Evolutionary conservation across 805 yeast species (phyloP), one percentile per base, ranked within the genome.

Genomic region (Candida namnaoensis): DNA sequence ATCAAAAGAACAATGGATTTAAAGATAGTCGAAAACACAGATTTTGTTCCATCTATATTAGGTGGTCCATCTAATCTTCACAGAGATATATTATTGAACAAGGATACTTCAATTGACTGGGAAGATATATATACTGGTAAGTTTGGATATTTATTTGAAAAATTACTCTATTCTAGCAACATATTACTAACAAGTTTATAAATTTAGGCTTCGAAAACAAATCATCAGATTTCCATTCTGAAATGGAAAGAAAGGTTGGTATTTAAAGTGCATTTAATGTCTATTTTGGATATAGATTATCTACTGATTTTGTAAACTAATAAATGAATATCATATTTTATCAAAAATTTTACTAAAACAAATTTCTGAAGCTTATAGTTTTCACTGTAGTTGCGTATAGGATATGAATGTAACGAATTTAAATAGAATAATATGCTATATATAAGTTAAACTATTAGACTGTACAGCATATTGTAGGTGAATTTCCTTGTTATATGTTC

Each of bases 1-100:
- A 83, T 91, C 61, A 82, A 82, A 57, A 74, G 97, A 56, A 78
- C 81, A 30, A 88, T 93, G 96, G 99, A 93, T 54, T 66, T 86
- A 56, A 69, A 77, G 43, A 73, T 91, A 25, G 82, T 91, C 4
- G 76, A 78, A 37, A 68, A 71, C 38, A 76, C 85, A 12, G 88
- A 84, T 44, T 80, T 79, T 60, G 78, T 71, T 46, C 96, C 96
- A 7, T 56, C 64, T 30, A 60, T 71, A 5, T 62, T 80, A 11
- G 88, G 88, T 12, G 82, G 79, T 7, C 52, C 76, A 7, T 65
- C 72, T 37, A 68, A 74, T 44, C 44, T 87, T 45, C 95, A 87
- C 56, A 73, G 70, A 45, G 96, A 90, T 56, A 84, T 93, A 41
- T 69, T 93, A 44, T 59, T 78, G 56, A 86, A 86, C 65, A 81